Evolutionary conservation across 1,139 yeast species (phyloP).

Genomic region (Meyerozyma smithsonii): DNA sequence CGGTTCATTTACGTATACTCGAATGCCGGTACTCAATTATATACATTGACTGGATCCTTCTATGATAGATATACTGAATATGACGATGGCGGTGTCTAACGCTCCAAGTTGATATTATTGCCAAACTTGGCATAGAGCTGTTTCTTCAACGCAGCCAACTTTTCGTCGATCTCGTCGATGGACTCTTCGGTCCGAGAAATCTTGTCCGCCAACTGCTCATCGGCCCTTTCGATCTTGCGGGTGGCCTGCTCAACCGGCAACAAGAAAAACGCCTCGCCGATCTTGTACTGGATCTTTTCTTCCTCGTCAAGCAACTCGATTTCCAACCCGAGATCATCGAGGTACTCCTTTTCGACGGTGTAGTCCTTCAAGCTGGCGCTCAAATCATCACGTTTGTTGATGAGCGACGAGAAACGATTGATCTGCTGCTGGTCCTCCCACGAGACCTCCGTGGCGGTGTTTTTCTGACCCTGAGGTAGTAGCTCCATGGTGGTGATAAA

Average conservation of each 20-base stretch:
- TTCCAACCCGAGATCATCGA: slow-evolving; percentile 83
- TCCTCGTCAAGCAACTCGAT: slow-evolving; percentile 82
- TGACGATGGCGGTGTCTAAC: slow-evolving; percentile 15
- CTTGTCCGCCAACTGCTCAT: slow-evolving; percentile 44
- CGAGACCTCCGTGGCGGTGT: slow-evolving; percentile 66
- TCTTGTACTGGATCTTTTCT: slow-evolving; percentile 58
- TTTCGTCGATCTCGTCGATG: slow-evolving; percentile 48
- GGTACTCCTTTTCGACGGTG: slow-evolving; percentile 74
- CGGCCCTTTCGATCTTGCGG: slow-evolving; percentile 58
- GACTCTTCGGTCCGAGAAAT: slow-evolving; percentile 44
- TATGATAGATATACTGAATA: too few relatives aligned
- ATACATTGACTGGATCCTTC: too few relatives aligned
- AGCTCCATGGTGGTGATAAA: slow-evolving; percentile 44
- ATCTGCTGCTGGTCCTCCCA: slow-evolving; percentile 89
- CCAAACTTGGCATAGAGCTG: slow-evolving; percentile 89
- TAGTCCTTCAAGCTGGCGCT: slow-evolving; percentile 46
- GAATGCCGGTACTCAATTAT: too few relatives aligned
- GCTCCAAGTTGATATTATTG: slow-evolving; percentile 78
- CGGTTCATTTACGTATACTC: too few relatives aligned
- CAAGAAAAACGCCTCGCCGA: slow-evolving; percentile 76
- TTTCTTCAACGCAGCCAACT: slow-evolving; percentile 59
- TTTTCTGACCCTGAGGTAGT: slow-evolving; percentile 62
- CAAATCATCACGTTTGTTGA: slow-evolving; percentile 59
- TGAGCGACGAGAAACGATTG: slow-evolving; percentile 81
- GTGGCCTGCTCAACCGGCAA: slow-evolving; percentile 64